These are phyloP conservation scores for Lyophyllum semitale DNA, from an alignment of 768 basidiomycete species.

Conservation along the genomic window DNA sequence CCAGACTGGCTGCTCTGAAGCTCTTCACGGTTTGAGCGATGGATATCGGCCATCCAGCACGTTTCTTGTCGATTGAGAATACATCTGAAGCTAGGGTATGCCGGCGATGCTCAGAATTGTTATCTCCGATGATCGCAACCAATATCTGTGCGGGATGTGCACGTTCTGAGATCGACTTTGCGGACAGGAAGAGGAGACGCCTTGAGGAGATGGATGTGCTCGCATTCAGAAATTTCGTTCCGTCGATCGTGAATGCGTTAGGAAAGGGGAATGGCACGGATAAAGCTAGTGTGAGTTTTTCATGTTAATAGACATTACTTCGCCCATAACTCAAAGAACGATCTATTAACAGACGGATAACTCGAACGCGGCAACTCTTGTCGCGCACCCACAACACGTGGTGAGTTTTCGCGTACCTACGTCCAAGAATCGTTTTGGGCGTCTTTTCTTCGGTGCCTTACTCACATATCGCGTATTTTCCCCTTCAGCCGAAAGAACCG, in stretches of 20 bases:
- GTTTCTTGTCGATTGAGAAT: neutral
- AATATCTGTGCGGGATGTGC: constrained; percentile 7
- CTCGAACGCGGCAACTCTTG: neutral
- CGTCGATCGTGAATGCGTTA: neutral
- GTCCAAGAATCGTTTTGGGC: neutral
- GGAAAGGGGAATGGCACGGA: neutral
- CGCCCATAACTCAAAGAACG: neutral
- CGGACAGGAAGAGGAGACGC: neutral
- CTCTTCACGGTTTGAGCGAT: constrained; percentile 8
- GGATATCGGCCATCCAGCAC: constrained; percentile 1
- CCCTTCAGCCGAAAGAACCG: neutral
- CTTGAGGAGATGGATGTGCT: neutral
- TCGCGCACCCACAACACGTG: neutral
- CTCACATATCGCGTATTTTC: neutral
- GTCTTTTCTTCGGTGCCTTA: neutral
- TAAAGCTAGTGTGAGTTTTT: neutral
- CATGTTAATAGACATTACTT: neutral
- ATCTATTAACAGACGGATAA: neutral
- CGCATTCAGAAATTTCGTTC: neutral
- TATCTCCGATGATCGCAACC: neutral
- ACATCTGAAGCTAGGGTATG: neutral
- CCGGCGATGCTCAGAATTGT: neutral
- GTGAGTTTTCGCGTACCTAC: neutral
- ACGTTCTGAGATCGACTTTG: neutral
- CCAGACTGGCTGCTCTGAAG: neutral